phyloP scores from a whole-genome alignment of 2,329 filamentous ascomycete genomes.

The Neonectria punicea region DNA sequence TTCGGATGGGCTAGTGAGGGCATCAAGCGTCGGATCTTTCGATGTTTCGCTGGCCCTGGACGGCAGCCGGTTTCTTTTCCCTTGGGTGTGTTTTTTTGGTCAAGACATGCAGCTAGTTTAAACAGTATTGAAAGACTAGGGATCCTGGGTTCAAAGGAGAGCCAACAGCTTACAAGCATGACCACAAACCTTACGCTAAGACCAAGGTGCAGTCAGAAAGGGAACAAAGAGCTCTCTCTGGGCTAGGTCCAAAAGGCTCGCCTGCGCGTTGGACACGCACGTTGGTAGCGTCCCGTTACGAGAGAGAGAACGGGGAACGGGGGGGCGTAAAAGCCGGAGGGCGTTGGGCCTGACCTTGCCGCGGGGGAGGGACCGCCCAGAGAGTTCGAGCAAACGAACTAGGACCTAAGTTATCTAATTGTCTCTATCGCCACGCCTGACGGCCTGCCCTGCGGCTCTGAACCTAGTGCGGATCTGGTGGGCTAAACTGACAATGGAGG shows the following conservation, averaged over 20 bases:
- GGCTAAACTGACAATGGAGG: conserved; percentile 21
- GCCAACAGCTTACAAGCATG: conserved; percentile 10
- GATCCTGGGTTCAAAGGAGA: not conserved
- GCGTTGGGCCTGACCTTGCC: not conserved
- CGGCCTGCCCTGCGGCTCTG: conserved; percentile 18
- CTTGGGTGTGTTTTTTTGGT: conserved; percentile 1
- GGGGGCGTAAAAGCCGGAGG: not conserved
- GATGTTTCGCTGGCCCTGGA: conserved; percentile 37
- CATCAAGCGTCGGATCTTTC: conserved; percentile 34
- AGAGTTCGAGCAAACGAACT: not conserved
- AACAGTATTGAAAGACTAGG: conserved; percentile 16
- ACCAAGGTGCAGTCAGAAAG: conserved; percentile 17
- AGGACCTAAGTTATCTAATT: too few species aligned
- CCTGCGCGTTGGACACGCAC: conserved; percentile 17
- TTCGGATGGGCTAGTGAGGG: conserved; percentile 34
- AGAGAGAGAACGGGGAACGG: too few species aligned
- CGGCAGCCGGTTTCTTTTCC: conserved; percentile 23
- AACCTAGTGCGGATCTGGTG: conserved; percentile 31
- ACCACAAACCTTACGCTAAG: conserved; percentile 10
- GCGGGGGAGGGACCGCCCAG: not conserved
- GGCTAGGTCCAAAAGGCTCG: not conserved
- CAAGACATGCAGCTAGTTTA: conserved; percentile 32
- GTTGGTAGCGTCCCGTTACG: conserved; percentile 17
- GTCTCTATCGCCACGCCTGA: conserved; percentile 21
- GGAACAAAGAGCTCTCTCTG: conserved; percentile 32